Base-by-base conservation (phyloP, 768 basidiomycete genomes). In the Russula sp. region DNA sequence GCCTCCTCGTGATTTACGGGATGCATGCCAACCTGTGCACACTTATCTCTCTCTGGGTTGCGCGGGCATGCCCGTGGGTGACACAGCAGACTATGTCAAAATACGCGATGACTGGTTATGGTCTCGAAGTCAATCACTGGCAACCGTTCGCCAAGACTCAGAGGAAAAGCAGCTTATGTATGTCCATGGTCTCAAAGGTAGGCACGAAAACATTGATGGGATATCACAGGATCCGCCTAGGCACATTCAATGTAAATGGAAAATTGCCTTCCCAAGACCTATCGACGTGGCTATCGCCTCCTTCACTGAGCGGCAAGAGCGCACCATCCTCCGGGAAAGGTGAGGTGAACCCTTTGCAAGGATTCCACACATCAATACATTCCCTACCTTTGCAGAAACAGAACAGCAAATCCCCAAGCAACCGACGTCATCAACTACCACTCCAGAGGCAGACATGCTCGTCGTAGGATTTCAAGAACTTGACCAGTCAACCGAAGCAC, bases 211-310 rank as follows among this genome's bases (percentile, higher is more conserved):
- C 10, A 57, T 49, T 55, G 49, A 60, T 14, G 40, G 35, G 6
- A n/a, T 31, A 27, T 54, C 40, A 13, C 64, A 89, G 88, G 37
- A 70, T 92, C 54, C 85, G 88, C 6, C 63, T 88, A 18, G 89
- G 91, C 22, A 89, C 88, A 0, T 94, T 93, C 77, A 94, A 94
- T 68, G 90, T 93, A 51, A 91, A 91, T 68, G 90, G 89, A 1
- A 85, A 84, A 69, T 67, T 81, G 42, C 88, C 91, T 0, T 84
- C 86, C 2, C 86, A 88, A 66, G 87, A 90, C 70, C 74, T 93
- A 9, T 81, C 82, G 5, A 72, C 80, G 3, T 92, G 90, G 89
- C 42, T 71, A 2, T 73, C 71, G 4, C 70, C 71, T 0, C 59
- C 73, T 10, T 68, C 72, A 13, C 32, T 70, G 13, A 63, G 68